Evolutionary conservation across 495 filamentous ascomycete species (phyloP).

Genomic region (Paragyromitra xinjiangensis): DNA sequence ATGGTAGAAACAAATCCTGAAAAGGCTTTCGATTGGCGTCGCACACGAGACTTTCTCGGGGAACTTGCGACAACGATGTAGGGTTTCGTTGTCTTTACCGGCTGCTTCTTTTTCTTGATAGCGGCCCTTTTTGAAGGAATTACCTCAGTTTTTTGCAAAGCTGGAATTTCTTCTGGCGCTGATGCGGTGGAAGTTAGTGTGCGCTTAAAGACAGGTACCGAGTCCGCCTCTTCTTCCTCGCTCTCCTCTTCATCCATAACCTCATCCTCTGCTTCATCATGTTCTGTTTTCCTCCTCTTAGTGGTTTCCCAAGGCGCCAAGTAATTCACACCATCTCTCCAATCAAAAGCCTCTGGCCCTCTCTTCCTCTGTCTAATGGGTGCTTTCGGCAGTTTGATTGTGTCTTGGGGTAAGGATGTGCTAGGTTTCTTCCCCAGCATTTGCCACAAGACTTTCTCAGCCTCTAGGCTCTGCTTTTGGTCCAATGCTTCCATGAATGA

Average conservation of each 20-base stretch:
- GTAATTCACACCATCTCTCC: slow-evolving; percentile 50
- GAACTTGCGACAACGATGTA: not conserved
- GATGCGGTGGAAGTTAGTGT: not conserved
- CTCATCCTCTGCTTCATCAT: not conserved
- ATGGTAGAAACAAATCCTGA: slow-evolving; percentile 39
- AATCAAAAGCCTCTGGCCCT: slow-evolving; percentile 34
- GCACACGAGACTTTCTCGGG: slow-evolving; percentile 29
- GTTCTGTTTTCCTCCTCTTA: slow-evolving; percentile 42
- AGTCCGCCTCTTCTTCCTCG: not conserved
- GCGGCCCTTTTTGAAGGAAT: not conserved
- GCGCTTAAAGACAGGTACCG: not conserved
- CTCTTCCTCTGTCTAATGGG: slow-evolving; percentile 30
- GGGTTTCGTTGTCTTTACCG: not conserved
- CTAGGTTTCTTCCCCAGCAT: slow-evolving; percentile 36
- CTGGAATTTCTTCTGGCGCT: not conserved
- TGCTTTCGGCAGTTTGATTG: not conserved
- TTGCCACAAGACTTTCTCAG: slow-evolving; percentile 48
- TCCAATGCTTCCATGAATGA: slow-evolving; percentile 42
- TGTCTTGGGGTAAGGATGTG: slow-evolving; percentile 3
- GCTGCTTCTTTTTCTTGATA: slow-evolving; percentile 11
- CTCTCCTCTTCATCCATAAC: not conserved
- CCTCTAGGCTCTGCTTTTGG: slow-evolving; percentile 22
- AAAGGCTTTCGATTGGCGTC: slow-evolving; percentile 36
- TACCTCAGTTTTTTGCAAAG: not conserved
- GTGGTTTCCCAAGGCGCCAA: slow-evolving; percentile 49